Evolutionary conservation across 2,329 filamentous ascomycete species (phyloP).

Genomic region (Cladosporium sphaerospermum): DNA sequence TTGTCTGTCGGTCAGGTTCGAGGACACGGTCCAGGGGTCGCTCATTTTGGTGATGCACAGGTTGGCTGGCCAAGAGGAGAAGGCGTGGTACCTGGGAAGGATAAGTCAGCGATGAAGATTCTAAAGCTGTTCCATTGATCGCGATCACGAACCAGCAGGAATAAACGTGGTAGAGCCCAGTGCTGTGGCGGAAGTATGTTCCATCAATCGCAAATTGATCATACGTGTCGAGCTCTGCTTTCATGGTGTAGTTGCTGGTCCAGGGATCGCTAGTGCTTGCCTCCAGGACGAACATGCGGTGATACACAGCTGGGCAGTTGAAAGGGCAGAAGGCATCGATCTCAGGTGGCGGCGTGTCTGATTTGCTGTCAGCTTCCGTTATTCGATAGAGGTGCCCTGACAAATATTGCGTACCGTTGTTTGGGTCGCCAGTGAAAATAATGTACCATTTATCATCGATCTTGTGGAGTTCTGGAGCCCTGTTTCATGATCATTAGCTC

Average conservation of each 20-base stretch:
- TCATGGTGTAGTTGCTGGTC: conserved; percentile 40
- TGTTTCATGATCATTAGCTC: background rate
- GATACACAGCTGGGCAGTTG: conserved; percentile 45
- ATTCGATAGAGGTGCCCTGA: background rate
- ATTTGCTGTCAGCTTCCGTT: background rate
- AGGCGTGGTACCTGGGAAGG: conserved; percentile 33
- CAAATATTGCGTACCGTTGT: conserved; percentile 16
- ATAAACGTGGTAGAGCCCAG: conserved; percentile 37
- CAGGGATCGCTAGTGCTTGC: conserved; percentile 39
- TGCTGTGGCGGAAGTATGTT: conserved; percentile 44
- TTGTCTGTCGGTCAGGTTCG: conserved; percentile 41
- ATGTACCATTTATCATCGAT: conserved; percentile 44
- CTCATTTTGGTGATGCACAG: conserved; percentile 47
- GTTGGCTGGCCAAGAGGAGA: conserved; percentile 47
- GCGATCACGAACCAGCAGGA: conserved; percentile 28
- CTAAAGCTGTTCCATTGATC: too few species aligned
- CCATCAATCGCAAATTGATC: conserved; percentile 51
- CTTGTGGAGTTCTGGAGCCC: conserved; percentile 40
- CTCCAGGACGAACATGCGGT: conserved; percentile 48
- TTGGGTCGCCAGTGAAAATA: conserved; percentile 48
- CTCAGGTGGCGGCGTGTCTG: conserved; percentile 41
- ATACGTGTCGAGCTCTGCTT: conserved; percentile 44
- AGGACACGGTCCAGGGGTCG: conserved; percentile 43
- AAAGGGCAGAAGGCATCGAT: conserved; percentile 44
- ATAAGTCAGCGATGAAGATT: conserved; percentile 13